Base-by-base conservation (phyloP, 1,139 yeast genomes). In the Williopsis jadinii region DNA sequence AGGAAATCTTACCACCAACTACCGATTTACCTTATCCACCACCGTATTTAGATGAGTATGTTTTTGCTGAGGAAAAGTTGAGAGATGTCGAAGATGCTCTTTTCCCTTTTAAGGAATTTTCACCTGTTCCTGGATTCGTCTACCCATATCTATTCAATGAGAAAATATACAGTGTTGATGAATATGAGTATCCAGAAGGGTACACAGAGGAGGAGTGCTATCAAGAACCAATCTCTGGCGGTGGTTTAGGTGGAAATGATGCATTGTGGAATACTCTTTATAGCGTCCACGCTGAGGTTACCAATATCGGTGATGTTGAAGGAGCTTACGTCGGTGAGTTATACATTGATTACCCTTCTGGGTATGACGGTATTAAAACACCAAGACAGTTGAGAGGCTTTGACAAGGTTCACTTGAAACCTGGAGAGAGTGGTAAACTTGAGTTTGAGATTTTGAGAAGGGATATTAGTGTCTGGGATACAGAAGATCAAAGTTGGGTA, bases 381-480 rank as follows among this genome's bases (percentile, higher is more conserved):
- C 80, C 82, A 12, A 67, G 69, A 46, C 70, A 73, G 34, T 66
- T 79, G 45, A 66, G 83, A 49, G 84, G 84, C 1, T 75, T 77
- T 53, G 81, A 75, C 39, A 80, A 79, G 59, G 71, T 75, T 1
- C 66, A 63, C 41, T 55, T 77, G 35, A 66, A 63, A n/a, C 65
- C 74, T 11, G 77, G 75, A 1, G 63, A 63, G 36, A 49, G 66
- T 1, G 61, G 61, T 4, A 56, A 56, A 15, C 64, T 75, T 11
- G 55, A 54, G 28, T 79, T 79, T 53, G 68, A 69, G 38, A 61
- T 80, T 26, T 59, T 68, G 45, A 71, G 75, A 50, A 66, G 81
- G 45, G 85, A 80, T 56, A 60, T 80, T 51, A 68, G 80, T 46
- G 63, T 71, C 28, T 80, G 84, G 84, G 83, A 78, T 55, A 63